A percentile compares a stretch with the other conserved stretches of the same genome.
These are phyloP conservation scores for Neurospora sp. DNA, from an alignment of 495 filamentous ascomycete species.

Conservation along the genomic window DNA sequence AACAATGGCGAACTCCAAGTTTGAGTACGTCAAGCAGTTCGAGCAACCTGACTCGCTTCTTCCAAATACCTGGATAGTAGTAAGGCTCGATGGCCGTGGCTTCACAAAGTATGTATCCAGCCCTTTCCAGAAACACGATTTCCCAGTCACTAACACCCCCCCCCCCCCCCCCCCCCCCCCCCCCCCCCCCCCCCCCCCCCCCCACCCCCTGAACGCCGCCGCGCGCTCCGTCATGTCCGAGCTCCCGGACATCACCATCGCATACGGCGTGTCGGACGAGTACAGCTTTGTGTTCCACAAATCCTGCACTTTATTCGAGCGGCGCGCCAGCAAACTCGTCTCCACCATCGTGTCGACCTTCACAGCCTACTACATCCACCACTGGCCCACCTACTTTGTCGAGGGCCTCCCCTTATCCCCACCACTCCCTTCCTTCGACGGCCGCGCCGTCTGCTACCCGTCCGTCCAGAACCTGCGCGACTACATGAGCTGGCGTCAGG, in stretches of 20 bases:
- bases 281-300: constrained; percentile 90
- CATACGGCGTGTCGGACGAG: constrained; percentile 90
- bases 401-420: constrained; percentile 49
- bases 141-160: neutral
- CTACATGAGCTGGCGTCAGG: constrained; percentile 95
- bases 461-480: constrained; percentile 69
- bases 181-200: no score
- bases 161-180: no score
- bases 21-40: constrained; percentile 85
- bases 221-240: constrained; percentile 76
- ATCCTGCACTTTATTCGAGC: constrained; percentile 69
- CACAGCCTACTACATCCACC: constrained; percentile 78
- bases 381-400: constrained; percentile 71
- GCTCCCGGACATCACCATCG: constrained; percentile 73
- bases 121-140: neutral
- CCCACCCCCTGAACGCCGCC: constrained; percentile 88
- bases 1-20: constrained; percentile 47
- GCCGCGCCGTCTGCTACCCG: constrained; percentile 81
- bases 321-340: constrained; percentile 77
- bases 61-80: constrained; percentile 86
- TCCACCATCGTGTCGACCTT: constrained; percentile 88
- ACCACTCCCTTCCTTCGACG: constrained; percentile 84
- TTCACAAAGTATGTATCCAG: constrained; percentile 65
- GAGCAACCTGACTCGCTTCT: constrained; percentile 73
- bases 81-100: constrained; percentile 83